Evolutionary conservation across 176 grass and related monocot species (phyloP), one percentile per base, ranked within the genome.

Genomic region (Tuctoria greenei): DNA sequence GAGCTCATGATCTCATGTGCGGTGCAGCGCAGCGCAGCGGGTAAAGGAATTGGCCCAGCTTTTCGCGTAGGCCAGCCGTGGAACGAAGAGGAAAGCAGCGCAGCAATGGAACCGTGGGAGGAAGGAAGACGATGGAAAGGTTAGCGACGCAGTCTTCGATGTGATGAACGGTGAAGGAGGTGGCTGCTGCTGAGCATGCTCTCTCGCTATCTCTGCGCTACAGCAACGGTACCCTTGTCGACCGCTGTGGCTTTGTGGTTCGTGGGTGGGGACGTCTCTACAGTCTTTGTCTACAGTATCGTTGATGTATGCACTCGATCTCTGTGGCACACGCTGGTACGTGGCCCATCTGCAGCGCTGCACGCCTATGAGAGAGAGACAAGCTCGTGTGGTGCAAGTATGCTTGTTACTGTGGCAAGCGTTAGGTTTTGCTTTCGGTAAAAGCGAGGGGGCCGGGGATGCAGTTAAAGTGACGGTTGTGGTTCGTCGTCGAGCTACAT

Each of bases 1-100:
- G 91, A 90, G 83, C 83, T 78, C 87, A 86, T 93, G 87, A 93
- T 93, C 84, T 85, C 79, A 86, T 84, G 86, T 74, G 72, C 41
- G 55, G 70, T 3, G 18, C 51, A n/a, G 12, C 9, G 7, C 8
- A 56, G 20, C 3, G 14, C 24, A 24, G 7, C 45, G 38, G 80
- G 64, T 28, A 20, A 46, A 21, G 79, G 9, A 31, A 52, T 41
- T n/a, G 15, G 1, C 43, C 16, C 57, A 46, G 45, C 59, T 41
- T 56, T 64, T 15, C 18, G 31, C 23, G 39, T 23, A 43, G 49
- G 45, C 64, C 37, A 38, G 35, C 43, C n/a, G n/a, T n/a, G n/a
- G n/a, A n/a, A n/a, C n/a, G n/a, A n/a, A n/a, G n/a, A n/a, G 39
- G 39, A 26, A 62, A 60, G 71, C 27, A 15, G n/a, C 47, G 7